Percentiles rank a stretch among this genome's conserved stretches.
Conservation (phyloP, 176 grass and related monocot genomes). For the Avena sativa region DNA sequence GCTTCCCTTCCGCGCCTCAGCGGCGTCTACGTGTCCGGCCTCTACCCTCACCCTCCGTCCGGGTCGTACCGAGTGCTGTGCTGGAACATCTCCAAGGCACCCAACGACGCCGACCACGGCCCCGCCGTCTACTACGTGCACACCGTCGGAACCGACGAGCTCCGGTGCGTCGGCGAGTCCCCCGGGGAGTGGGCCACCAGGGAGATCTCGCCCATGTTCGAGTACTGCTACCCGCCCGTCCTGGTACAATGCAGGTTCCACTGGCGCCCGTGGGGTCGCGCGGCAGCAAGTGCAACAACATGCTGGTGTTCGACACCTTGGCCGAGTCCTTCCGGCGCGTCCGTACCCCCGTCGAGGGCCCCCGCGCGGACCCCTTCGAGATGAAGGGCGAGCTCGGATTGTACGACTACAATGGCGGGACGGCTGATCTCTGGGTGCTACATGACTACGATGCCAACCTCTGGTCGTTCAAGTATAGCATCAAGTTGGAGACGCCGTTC, state of each 20-base stretch:
- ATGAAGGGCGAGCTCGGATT: background rate
- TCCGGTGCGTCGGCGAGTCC: background rate
- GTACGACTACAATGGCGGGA: background rate
- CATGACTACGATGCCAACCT: background rate
- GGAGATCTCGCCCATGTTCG: background rate
- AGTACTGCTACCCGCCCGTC: background rate
- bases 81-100: background rate
- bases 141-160: constrained; percentile 5
- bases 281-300: background rate
- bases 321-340: constrained; percentile 9
- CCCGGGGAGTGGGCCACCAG: background rate
- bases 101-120: background rate
- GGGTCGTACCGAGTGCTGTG: constrained; percentile 3
- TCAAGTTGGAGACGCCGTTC: background rate
- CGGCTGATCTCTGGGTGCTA: background rate
- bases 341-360: background rate
- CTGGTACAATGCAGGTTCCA: background rate
- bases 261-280: background rate
- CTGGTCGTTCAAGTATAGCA: background rate
- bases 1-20: background rate
- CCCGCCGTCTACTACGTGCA: constrained; percentile 1
- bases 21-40: background rate
- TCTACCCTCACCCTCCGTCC: background rate
- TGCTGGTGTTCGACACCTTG: constrained; percentile 17
- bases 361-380: background rate